These are phyloP conservation scores for Arachis stenosperma DNA, from an alignment of 306 rosid genomes.

Conservation along the genomic window DNA sequence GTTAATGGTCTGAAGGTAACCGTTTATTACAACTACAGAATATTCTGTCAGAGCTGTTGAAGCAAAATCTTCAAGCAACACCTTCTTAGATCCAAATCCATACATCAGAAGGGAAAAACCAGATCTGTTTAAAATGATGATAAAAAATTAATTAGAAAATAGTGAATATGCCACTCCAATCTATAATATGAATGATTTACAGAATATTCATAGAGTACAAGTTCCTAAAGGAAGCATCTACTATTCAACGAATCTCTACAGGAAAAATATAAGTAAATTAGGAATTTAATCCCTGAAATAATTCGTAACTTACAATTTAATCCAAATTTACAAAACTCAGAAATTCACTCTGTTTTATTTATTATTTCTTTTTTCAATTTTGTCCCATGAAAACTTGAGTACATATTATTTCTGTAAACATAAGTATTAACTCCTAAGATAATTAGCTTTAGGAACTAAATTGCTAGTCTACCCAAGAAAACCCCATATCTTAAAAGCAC, in stretches of 20 bases:
- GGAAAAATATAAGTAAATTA: not conserved
- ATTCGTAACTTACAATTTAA: not conserved
- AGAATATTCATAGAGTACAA: not conserved
- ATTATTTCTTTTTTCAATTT: not conserved
- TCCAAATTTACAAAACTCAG: not conserved
- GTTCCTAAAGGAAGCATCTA: not conserved
- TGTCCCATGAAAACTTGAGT: not conserved
- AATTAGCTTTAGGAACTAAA: not conserved
- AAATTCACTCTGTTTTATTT: not conserved
- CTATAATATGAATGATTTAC: not conserved
- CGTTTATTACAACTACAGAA: slow-evolving; percentile 82
- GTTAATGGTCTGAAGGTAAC: slow-evolving; percentile 83
- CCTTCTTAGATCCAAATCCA: slow-evolving; percentile 95
- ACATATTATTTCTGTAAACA: not conserved
- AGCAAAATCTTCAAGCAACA: slow-evolving; percentile 90
- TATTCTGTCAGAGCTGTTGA: slow-evolving; percentile 61
- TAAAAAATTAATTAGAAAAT: not conserved
- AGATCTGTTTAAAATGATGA: slow-evolving; percentile 49
- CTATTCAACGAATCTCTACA: not conserved
- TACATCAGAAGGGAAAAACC: slow-evolving; percentile 85
- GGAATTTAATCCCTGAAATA: not conserved
- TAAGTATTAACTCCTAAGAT: not conserved
- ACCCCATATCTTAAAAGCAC: not conserved
- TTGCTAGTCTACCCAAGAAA: not conserved
- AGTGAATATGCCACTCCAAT: not conserved